Base-by-base conservation (phyloP, 2,329 filamentous ascomycete species). In the Alternaria arbusti region DNA sequence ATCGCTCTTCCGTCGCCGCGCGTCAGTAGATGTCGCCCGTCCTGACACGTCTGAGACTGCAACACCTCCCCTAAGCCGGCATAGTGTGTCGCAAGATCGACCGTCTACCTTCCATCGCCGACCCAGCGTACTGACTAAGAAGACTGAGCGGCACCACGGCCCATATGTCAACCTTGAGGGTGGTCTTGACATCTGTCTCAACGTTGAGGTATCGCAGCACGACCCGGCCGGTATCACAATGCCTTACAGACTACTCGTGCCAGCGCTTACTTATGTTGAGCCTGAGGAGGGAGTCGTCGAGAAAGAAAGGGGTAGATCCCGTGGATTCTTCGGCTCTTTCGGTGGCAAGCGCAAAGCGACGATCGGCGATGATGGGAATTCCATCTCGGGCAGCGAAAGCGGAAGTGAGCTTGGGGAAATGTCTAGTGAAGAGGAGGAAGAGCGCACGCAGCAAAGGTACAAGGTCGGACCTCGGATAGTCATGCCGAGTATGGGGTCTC, bases 141-240 rank as follows among this genome's bases (percentile, higher is more conserved):
- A 80, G 26, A 78, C 78, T 3, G 51, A 78, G 25, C 75, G 78
- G 52, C 75, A 75, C 23, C 68, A 72, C 25, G 68, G 74, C 40
- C 70, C 71, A n/a, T 76, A 69, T 17, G 83, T 98, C 63, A 89
- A 97, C 74, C 84, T 97, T 0, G 88, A 96, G 75, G 91, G 91
- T 28, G 94, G 93, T 0, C 83, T 99, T 10, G 94, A 97, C 69
- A 90, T 99, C 36, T 91, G 89, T 54, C 81, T 99, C 46, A 97
- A 97, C 72, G 89, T 97, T 66, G 96, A 99, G 81, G 89, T 97
- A 65, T 94, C 91, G 72, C 87, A 92, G 47, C 89, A 88, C 66
- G 94, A 99, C 72, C 95, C 96, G 1, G 87, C 91, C 0, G 96
- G 96, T 13, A 93, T 93, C 67, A 99, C 96, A 0, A 88, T 89